Conservation (phyloP, 2,329 filamentous ascomycete species). For the Lasiodiplodia sp. region DNA sequence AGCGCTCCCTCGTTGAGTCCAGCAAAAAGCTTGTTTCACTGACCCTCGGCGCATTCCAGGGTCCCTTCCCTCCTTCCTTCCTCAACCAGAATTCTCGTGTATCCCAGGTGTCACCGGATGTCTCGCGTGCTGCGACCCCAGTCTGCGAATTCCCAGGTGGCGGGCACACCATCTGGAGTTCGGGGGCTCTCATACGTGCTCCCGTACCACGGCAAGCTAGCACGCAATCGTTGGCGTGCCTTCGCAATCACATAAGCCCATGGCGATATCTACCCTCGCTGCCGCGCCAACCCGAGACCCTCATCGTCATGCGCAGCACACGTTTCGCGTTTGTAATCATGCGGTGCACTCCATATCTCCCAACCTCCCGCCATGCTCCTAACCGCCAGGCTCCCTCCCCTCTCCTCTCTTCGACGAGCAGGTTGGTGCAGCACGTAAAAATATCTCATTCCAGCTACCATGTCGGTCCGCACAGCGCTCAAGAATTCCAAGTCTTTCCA, state of each 20-base stretch:
- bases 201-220: neutral
- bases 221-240: constrained; percentile 21
- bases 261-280: constrained; percentile 22
- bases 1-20: neutral
- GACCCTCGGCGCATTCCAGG: no score
- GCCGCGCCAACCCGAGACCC: constrained; percentile 17
- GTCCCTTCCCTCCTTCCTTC: neutral
- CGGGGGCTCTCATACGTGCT: neutral
- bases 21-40: constrained; percentile 3
- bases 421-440: neutral
- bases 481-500: constrained; percentile 13
- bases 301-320: constrained; percentile 17
- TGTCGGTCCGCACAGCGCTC: neutral
- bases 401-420: constrained; percentile 4
- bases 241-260: constrained; percentile 27
- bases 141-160: neutral
- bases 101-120: no score
- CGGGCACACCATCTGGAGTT: neutral
- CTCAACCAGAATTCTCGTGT: neutral
- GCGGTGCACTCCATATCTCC: constrained; percentile 9
- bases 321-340: constrained; percentile 15
- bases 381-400: no score
- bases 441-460: neutral
- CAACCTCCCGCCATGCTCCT: neutral
- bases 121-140: no score